These are phyloP conservation scores for Trichosporon inkin DNA, from an alignment of 1,284 basidiomycete genomes.

Conservation along the genomic window DNA sequence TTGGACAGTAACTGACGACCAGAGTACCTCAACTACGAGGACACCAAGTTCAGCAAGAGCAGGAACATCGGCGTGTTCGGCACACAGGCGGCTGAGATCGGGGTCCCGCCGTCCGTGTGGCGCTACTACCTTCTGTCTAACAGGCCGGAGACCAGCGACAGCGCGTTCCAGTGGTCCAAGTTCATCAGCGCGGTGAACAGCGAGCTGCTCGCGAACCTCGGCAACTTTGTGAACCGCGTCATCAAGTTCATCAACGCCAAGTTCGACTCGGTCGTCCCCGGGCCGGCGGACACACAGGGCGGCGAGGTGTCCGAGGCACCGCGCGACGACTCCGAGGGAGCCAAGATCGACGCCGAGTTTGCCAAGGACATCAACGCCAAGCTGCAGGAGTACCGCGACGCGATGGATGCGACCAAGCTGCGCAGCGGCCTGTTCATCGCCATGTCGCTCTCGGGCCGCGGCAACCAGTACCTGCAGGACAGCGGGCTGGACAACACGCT, in stretches of 20 bases:
- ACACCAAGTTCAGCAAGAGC: slow-evolving; percentile 98
- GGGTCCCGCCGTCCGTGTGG: slow-evolving; percentile 91
- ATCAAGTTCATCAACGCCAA: slow-evolving; percentile 90
- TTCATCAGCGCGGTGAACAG: slow-evolving; percentile 94
- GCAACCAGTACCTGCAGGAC: slow-evolving; percentile 90
- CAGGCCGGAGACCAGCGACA: slow-evolving; percentile 87
- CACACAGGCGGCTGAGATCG: slow-evolving; percentile 87
- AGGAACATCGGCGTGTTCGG: slow-evolving; percentile 97
- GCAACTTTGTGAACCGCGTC: slow-evolving; percentile 94
- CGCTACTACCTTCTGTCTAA: slow-evolving; percentile 92
- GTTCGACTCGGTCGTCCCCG: slow-evolving; percentile 75
- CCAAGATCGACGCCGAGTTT: slow-evolving; percentile 66
- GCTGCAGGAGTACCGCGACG: slow-evolving; percentile 74
- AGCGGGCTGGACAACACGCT: slow-evolving; percentile 88
- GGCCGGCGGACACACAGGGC: slow-evolving; percentile 65
- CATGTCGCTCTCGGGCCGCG: slow-evolving; percentile 87
- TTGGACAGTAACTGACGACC: slow-evolving; percentile 10
- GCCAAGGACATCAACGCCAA: slow-evolving; percentile 69
- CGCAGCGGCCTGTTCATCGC: slow-evolving; percentile 79
- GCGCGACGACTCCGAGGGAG: slow-evolving; percentile 50
- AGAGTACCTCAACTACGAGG: slow-evolving; percentile 99
- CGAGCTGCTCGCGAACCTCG: slow-evolving; percentile 91
- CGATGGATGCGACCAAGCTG: slow-evolving; percentile 89
- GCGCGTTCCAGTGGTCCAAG: slow-evolving; percentile 95
- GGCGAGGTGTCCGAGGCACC: slow-evolving; percentile 52